Conservation (phyloP, 352 stramenopile species). For the Pythium rhizo-oryzae region DNA sequence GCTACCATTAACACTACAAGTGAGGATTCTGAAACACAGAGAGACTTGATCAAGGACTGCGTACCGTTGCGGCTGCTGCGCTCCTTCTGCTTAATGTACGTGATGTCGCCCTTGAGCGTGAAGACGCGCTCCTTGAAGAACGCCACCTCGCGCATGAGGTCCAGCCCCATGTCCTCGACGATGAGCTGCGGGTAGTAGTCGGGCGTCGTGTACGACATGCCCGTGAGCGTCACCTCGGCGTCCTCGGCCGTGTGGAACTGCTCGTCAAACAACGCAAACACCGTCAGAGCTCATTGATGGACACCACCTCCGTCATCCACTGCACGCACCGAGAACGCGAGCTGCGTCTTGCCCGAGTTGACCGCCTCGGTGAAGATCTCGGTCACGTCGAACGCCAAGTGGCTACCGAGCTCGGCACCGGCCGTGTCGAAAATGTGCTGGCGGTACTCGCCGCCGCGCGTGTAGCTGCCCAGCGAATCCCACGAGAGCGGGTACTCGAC, state of each 20-base stretch:
- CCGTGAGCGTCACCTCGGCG: slow-evolving; percentile 52
- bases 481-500: slow-evolving; percentile 70
- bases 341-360: slow-evolving; percentile 40
- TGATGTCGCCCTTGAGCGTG: slow-evolving; percentile 74
- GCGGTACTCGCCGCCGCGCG: slow-evolving; percentile 36
- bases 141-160: slow-evolving; percentile 82
- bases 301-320: background rate
- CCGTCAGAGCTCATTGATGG: background rate
- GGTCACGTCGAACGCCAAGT: slow-evolving; percentile 82
- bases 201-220: slow-evolving; percentile 55
- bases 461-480: slow-evolving; percentile 42
- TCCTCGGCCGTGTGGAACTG: slow-evolving; percentile 59
- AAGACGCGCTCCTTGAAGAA: slow-evolving; percentile 84
- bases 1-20: slow-evolving; percentile 36
- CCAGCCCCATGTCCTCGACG: slow-evolving; percentile 78
- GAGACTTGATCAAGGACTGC: too few species aligned
- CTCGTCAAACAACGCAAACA: background rate
- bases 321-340: slow-evolving; percentile 56
- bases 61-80: slow-evolving; percentile 71
- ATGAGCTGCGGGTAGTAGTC: slow-evolving; percentile 83
- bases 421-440: slow-evolving; percentile 62
- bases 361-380: slow-evolving; percentile 66
- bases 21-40: too few species aligned
- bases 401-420: slow-evolving; percentile 51
- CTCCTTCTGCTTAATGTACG: slow-evolving; percentile 81